Conservation (phyloP, 2,329 filamentous ascomycete genomes). For the Neoscytalidium dimidiatum region DNA sequence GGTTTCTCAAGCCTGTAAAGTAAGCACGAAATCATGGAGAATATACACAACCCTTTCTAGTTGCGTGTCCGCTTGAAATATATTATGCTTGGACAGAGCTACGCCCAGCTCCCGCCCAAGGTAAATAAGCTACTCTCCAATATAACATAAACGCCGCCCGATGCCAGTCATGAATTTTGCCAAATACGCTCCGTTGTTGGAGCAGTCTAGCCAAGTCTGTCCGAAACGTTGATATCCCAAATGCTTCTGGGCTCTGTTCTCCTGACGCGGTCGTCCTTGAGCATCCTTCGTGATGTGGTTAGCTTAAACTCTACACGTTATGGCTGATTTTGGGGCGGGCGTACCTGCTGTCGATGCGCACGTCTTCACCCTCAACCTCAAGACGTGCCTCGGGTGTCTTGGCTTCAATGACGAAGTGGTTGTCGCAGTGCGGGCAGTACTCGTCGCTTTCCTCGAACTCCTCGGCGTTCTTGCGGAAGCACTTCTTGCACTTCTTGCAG, state of each 20-base stretch:
- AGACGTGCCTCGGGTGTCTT: constrained; percentile 78
- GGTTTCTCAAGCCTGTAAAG: constrained; percentile 8
- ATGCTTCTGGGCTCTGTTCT: constrained; percentile 62
- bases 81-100: not conserved
- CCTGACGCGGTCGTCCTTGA: constrained; percentile 83
- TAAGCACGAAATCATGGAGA: constrained; percentile 5
- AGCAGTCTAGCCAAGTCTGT: constrained; percentile 68
- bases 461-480: constrained; percentile 88
- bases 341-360: constrained; percentile 71
- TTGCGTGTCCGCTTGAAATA: not conserved
- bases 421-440: constrained; percentile 98
- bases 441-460: constrained; percentile 98
- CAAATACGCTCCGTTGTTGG: not conserved
- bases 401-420: constrained; percentile 94
- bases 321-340: constrained; percentile 17
- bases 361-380: constrained; percentile 89
- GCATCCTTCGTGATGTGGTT: constrained; percentile 60
- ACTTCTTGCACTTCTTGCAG: constrained; percentile 99
- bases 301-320: not conserved
- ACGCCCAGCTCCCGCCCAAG: not conserved
- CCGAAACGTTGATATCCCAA: constrained; percentile 75
- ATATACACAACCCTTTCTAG: not conserved
- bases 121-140: not conserved
- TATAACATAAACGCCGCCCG: constrained; percentile 14
- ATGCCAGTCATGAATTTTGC: constrained; percentile 4